These are phyloP conservation scores for Xylaria curta DNA, from an alignment of 495 filamentous ascomycete species.

Conservation along the genomic window DNA sequence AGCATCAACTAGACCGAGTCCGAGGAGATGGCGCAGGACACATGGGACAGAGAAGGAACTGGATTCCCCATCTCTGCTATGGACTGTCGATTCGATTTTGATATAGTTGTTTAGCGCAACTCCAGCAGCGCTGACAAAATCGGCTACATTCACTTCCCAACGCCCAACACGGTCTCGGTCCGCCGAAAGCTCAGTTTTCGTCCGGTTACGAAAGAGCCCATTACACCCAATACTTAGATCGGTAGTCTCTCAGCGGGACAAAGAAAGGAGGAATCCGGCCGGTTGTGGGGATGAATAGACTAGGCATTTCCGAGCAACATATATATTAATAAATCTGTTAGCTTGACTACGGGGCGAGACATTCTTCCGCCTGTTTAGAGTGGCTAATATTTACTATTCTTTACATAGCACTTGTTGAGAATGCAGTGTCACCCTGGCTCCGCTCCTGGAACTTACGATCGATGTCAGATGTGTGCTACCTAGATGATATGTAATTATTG, in stretches of 20 bases:
- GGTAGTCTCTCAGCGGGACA: slow-evolving; percentile 26
- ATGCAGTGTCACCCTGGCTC: neutral
- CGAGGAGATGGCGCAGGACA: slow-evolving; percentile 4
- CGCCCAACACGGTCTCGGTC: neutral
- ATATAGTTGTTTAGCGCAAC: slow-evolving; percentile 17
- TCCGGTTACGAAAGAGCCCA: slow-evolving; percentile 21
- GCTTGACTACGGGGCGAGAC: neutral
- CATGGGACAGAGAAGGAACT: slow-evolving; percentile 17
- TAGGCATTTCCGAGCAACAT: slow-evolving; percentile 22
- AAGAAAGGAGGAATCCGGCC: neutral
- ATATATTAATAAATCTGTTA: slow-evolving; percentile 26
- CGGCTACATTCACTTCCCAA: slow-evolving; percentile 4
- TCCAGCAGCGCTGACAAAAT: slow-evolving; percentile 12
- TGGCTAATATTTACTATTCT: neutral
- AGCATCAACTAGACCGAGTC: slow-evolving; percentile 4
- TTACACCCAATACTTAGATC: slow-evolving; percentile 19
- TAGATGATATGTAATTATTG: neutral
- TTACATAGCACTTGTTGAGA: neutral
- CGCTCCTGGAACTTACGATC: neutral
- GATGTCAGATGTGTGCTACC: neutral
- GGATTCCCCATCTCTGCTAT: slow-evolving; percentile 16
- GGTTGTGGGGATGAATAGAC: slow-evolving; percentile 19
- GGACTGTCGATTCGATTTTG: slow-evolving; percentile 7
- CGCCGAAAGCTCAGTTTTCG: slow-evolving; percentile 4
- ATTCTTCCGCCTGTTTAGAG: no score